Evolutionary conservation across 768 basidiomycete species (phyloP), one percentile per base, ranked within the genome.

Genomic region (Cystofilobasidium bisporidii): DNA sequence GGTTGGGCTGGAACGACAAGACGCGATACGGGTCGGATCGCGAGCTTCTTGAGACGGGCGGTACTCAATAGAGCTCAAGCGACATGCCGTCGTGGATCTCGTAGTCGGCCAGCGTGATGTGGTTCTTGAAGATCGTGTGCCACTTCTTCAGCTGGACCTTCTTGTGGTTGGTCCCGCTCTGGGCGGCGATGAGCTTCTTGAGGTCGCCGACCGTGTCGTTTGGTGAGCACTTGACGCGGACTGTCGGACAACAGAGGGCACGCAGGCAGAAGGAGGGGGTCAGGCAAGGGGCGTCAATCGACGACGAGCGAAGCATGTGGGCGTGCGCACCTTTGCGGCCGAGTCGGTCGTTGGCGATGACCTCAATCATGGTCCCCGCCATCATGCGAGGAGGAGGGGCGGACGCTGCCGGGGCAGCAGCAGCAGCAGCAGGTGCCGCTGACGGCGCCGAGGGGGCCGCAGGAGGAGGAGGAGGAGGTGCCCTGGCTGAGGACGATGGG

Each of bases 101-200:
- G 57, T 78, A 78, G 66, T 78, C 77, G 40, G 72, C 70, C 64
- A 78, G 67, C 22, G 74, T 71, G 57, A 77, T 73, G 60, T 98
- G 92, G 76, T 99, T 93, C 79, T 98, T 98, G 81, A 86, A 99
- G 55, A 85, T 87, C 5, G 84, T 92, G 76, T 96, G 92, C 96
- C 93, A 97, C 83, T 97, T 97, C 86, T 96, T 98, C 62, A 99
- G 80, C 74, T 86, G 83, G 67, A 99, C 94, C 69, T 94, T 98
- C 40, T 77, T 79, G 5, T 79, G 73, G 74, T 90, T 85, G 20
- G 94, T 96, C 63, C 96, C 96, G 0, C 84, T 96, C 77, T 99
- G 96, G 0, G 92, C 94, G 1, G 87, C 94, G 72, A 99, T 97
- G 69, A 99, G 86, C 77, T 87, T 88, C 83, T 98, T 98, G 71